phyloP scores from a whole-genome alignment of 257 asterid genomes.

The Cinchona pubescens region DNA sequence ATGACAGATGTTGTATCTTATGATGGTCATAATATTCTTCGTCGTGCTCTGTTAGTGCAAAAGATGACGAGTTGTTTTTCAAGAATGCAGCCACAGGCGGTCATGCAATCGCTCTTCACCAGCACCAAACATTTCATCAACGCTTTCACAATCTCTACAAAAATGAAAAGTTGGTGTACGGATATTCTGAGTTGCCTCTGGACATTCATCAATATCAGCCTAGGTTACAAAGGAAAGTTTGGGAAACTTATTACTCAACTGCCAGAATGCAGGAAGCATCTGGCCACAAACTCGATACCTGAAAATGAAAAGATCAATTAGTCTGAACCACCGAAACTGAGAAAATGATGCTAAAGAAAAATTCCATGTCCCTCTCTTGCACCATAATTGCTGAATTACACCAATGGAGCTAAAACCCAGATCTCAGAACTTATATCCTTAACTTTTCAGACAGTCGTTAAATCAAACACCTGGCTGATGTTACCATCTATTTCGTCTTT shows the following conservation, averaged over 20 bases:
- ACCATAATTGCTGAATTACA: neutral
- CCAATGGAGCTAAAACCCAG: neutral
- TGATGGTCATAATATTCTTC: neutral
- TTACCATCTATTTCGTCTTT: neutral
- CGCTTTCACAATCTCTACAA: slow-evolving; percentile 83
- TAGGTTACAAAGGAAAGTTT: slow-evolving; percentile 70
- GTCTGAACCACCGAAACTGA: no score
- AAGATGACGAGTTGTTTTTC: slow-evolving; percentile 1
- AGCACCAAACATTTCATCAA: slow-evolving; percentile 88
- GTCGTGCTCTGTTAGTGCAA: neutral
- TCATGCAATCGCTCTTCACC: slow-evolving; percentile 88
- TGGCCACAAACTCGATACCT: slow-evolving; percentile 84
- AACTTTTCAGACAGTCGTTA: slow-evolving; percentile 30
- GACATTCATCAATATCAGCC: slow-evolving; percentile 92
- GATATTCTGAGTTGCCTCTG: slow-evolving; percentile 78
- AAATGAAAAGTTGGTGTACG: slow-evolving; percentile 88
- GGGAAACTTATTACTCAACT: slow-evolving; percentile 58
- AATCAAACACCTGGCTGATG: slow-evolving; percentile 34
- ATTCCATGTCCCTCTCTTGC: neutral
- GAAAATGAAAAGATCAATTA: slow-evolving; percentile 18
- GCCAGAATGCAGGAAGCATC: slow-evolving; percentile 65
- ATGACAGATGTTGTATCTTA: neutral
- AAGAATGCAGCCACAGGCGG: slow-evolving; percentile 90
- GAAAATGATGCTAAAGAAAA: no score
- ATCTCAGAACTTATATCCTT: neutral